Evolutionary conservation across 2,329 filamentous ascomycete species (phyloP).

Genomic region (Colletotrichum godetiae): DNA sequence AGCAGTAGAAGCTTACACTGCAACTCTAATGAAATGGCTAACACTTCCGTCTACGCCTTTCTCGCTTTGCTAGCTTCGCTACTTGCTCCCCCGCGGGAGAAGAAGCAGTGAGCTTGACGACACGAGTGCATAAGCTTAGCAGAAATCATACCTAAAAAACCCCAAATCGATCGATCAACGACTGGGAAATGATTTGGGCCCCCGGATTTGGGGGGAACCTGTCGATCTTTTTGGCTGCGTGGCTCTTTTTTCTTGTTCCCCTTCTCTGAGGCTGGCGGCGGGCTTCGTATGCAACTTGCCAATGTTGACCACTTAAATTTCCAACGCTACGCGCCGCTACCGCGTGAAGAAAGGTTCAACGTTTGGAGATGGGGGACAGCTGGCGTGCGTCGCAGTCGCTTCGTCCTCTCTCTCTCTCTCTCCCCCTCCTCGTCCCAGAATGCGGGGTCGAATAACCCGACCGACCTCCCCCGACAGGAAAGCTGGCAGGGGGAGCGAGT

Average conservation of each 20-base stretch:
- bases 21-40: background rate
- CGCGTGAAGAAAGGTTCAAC: background rate
- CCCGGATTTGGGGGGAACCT: background rate
- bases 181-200: too few relatives aligned
- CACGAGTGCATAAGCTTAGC: background rate
- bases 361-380: background rate
- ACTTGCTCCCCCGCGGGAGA: too few relatives aligned
- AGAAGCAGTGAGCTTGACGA: background rate
- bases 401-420: background rate
- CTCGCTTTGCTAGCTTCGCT: background rate
- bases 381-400: background rate
- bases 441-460: conserved; percentile 1
- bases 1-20: background rate
- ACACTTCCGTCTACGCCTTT: background rate
- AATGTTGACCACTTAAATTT: conserved; percentile 11
- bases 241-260: background rate
- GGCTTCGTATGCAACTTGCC: background rate
- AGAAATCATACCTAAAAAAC: background rate
- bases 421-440: background rate
- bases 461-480: background rate
- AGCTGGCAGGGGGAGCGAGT: background rate
- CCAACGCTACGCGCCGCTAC: conserved; percentile 29
- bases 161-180: background rate
- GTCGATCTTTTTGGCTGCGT: conserved; percentile 5
- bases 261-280: background rate